Base-by-base conservation (phyloP, 73 alveolate species). In the Stentor coeruleus region DNA sequence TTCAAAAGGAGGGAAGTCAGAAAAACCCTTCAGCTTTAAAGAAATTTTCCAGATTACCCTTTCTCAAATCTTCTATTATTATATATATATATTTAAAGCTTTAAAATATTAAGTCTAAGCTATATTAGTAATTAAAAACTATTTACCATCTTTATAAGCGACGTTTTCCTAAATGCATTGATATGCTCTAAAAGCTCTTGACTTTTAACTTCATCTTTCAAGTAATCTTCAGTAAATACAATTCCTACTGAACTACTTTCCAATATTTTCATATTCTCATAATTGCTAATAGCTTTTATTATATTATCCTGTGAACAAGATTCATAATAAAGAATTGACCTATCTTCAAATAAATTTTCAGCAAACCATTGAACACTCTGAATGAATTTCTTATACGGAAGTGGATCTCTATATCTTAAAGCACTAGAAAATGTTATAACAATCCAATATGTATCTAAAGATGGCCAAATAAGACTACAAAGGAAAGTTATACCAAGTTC, bases 391-490 rank as follows among this genome's bases (percentile, higher is more conserved):
- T 66, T 40, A 33, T 41, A 82, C 39, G 75, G 77, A 73, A 84
- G 35, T 1, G 77, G 39, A 38, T 88, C 38, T 3, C 80, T 72
- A 35, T 81, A 82, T 30, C 87, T 55, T 73, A 94, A 66, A 30
- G 93, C 82, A 38, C 72, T 89, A 20, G 90, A 72, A 86, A 75
- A 92, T 38, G 92, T 87, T 30, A 92, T 59, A 0, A 94, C 89
- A 26, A 90, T 84, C 98, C 98, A 94, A 79, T 94, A 94, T 38
- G 96, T 75, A 59, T 94, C 99, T 20, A 94, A 91, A 81, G 92
- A 57, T 4, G 96, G 97, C 96, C 96, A 94, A 66, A 94, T 74
- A 4, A 94, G 79, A 33, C 93, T 82, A 74, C 94, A 86, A 33
- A 93, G 77, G 89, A 94, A 86, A 49, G 59, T 72, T 20, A 88